These are phyloP conservation scores for Colletotrichum sublineola DNA, from an alignment of 2,329 filamentous ascomycete species.

Conservation along the genomic window DNA sequence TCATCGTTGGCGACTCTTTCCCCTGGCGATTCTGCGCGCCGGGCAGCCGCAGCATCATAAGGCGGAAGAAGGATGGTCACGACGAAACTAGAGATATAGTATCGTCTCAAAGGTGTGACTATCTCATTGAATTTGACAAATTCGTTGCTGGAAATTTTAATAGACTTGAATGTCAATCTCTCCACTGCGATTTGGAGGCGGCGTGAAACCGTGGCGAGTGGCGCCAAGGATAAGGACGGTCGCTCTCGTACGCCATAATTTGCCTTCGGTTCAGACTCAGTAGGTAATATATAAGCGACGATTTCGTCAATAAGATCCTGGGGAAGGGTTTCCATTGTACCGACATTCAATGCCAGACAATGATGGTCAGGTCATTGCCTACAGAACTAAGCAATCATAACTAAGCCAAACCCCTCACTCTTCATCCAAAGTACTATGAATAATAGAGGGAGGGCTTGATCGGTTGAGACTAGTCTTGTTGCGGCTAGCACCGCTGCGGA, in stretches of 20 bases:
- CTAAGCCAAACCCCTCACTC: not conserved
- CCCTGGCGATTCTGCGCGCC: conserved; percentile 10
- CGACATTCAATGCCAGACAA: too few species aligned
- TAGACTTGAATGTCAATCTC: conserved; percentile 10
- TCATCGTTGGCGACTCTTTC: not conserved
- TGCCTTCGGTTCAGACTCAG: not conserved
- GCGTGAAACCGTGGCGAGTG: not conserved
- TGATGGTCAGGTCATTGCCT: not conserved
- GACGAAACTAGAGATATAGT: not conserved
- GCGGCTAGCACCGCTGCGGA: not conserved
- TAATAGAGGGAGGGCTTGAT: not conserved
- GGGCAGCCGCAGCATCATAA: not conserved
- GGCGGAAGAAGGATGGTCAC: conserved; percentile 9
- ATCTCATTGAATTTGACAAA: not conserved
- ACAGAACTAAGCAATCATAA: not conserved
- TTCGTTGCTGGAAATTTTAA: conserved; percentile 5
- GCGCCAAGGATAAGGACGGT: not conserved
- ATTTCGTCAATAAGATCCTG: conserved; percentile 11
- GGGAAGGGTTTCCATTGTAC: conserved; percentile 7
- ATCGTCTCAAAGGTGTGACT: not conserved
- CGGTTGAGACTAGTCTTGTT: not conserved
- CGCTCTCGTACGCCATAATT: not conserved
- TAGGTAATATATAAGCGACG: not conserved
- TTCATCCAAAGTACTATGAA: not conserved
- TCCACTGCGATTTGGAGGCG: conserved; percentile 16